Evolutionary conservation across 331 rosid genomes (phyloP).

Genomic region (Quercus lobata): DNA sequence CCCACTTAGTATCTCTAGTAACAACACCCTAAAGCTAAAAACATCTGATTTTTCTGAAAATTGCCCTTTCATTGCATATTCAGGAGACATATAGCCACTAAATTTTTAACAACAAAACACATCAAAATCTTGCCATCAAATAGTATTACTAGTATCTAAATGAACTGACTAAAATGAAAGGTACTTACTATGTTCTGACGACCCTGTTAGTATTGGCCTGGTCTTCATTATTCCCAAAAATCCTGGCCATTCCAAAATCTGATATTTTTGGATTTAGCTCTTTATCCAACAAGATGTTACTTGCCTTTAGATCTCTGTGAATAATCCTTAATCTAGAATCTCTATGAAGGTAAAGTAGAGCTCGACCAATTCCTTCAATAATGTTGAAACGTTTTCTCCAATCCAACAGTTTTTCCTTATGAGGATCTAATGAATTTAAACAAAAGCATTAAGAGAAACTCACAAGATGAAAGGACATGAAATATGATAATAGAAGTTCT

Average conservation of each 20-base stretch:
- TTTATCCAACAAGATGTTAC: constrained; percentile 34
- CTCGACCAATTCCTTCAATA: constrained; percentile 23
- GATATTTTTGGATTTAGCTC: constrained; percentile 37
- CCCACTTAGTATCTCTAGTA: constrained; percentile 49
- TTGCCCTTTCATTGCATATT: constrained; percentile 62
- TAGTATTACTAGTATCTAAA: background rate
- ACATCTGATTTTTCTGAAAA: constrained; percentile 61
- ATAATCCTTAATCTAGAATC: constrained; percentile 35
- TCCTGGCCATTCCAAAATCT: constrained; percentile 33
- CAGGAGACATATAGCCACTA: constrained; percentile 65
- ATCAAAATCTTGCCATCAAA: background rate
- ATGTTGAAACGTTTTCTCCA: background rate
- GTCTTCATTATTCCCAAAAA: constrained; percentile 20
- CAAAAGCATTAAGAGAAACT: too few relatives aligned
- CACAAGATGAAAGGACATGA: too few relatives aligned
- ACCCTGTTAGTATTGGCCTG: constrained; percentile 26
- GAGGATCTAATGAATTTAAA: too few relatives aligned
- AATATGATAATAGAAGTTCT: too few relatives aligned
- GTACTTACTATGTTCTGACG: constrained; percentile 34
- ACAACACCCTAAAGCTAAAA: constrained; percentile 56
- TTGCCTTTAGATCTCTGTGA: constrained; percentile 29
- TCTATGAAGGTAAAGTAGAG: constrained; percentile 29
- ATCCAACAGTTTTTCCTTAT: too few relatives aligned
- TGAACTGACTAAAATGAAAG: background rate
- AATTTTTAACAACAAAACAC: background rate